Evolutionary conservation across 768 basidiomycete genomes (phyloP), one percentile per base, ranked within the genome.

Genomic region (Pulveroboletus ravenelii): DNA sequence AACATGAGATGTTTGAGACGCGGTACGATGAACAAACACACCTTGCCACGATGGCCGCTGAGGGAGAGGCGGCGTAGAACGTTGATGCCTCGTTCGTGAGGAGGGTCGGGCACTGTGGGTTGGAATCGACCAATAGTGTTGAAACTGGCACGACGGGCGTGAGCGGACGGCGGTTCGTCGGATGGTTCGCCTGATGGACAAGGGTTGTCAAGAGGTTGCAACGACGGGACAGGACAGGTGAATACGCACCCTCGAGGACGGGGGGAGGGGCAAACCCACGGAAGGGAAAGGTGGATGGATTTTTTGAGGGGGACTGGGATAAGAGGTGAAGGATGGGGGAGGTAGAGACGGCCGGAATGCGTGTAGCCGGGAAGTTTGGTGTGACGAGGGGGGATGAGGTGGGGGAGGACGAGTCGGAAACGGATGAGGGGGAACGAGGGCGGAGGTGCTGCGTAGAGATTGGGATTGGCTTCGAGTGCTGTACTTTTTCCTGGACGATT

Each of bases 301-400:
- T 58, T 58, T 80, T 82, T 13, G 81, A 41, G 10, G 85, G 81
- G 3, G 82, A 79, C 56, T 84, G 81, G 44, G 65, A 66, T 37
- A 88, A 64, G 67, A 86, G 84, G 64, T 85, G 83, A 44, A 89
- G 68, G 47, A 89, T 84, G 41, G 88, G 88, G 4, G 87, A 87
- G 5, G 74, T 77, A 6, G 85, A 79, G 5, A 83, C 81, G 10
- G 76, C 62, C 7, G 74, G 70, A 41, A 81, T 60, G 40, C 73
- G 74, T 3, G 78, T 72, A 2, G 72, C 68, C 10, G 64, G 56
- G 2, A 69, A 55, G 10, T 73, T 62, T 20, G 82, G 84, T 3
- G 82, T 81, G 36, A 71, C 71, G 18, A 78, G 65, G 36, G 79
- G 77, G 12, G 79, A 72, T 1, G 84, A 79, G 50, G 73, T 74